These are phyloP conservation scores for Carex cristatella DNA, from an alignment of 176 grass and related monocot species.

Conservation along the genomic window DNA sequence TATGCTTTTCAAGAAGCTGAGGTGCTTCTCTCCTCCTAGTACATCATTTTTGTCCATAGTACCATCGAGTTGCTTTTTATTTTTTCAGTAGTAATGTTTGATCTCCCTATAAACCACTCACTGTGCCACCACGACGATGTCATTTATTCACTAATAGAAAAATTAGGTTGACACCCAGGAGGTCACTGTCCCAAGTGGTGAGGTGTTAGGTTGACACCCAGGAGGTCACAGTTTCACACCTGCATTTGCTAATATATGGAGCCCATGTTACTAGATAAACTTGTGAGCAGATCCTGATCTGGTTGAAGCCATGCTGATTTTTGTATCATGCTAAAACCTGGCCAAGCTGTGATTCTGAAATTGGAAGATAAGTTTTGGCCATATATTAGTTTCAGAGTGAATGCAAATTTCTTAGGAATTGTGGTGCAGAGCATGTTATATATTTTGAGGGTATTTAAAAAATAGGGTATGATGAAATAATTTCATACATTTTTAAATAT, in stretches of 20 bases:
- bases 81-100: background rate
- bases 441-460: background rate
- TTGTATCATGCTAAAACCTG: background rate
- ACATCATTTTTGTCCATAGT: background rate
- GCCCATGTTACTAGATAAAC: background rate
- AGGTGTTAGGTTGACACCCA: background rate
- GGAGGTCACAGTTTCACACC: background rate
- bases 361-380: background rate
- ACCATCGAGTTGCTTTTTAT: background rate
- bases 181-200: background rate
- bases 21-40: background rate
- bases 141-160: background rate
- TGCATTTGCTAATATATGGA: background rate
- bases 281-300: background rate
- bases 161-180: background rate
- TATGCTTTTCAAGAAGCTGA: background rate
- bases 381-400: background rate
- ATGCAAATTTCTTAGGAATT: background rate
- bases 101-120: background rate
- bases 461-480: background rate
- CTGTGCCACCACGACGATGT: background rate
- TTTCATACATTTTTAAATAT: background rate
- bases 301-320: background rate
- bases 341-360: background rate
- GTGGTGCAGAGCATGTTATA: background rate